phyloP scores from a whole-genome alignment of 2,329 filamentous ascomycete genomes.

The Penicillium sclerotigenum region DNA sequence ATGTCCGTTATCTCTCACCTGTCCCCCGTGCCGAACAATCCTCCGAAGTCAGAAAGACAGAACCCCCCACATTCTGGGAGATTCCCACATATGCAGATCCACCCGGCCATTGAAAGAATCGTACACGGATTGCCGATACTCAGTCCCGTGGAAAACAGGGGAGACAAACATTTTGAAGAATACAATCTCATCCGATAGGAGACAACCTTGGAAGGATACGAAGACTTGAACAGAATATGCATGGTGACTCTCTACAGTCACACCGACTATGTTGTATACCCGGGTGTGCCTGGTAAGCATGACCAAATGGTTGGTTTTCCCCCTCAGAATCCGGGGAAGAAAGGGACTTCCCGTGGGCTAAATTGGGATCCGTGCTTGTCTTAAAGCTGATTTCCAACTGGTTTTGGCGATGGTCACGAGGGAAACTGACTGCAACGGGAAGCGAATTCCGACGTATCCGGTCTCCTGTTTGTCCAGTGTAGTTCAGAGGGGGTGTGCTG shows the following conservation, averaged over 20 bases:
- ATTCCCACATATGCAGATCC: constrained; percentile 3
- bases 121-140: constrained; percentile 1
- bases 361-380: neutral
- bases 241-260: neutral
- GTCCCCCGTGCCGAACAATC: neutral
- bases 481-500: neutral
- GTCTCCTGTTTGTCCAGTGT: neutral
- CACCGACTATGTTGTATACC: neutral
- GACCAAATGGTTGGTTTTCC: neutral
- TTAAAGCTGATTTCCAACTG: neutral
- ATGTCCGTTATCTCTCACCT: neutral
- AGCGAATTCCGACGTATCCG: constrained; percentile 13
- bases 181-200: neutral
- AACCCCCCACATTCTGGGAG: constrained; percentile 1
- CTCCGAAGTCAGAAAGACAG: neutral
- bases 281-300: neutral
- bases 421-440: constrained; percentile 1
- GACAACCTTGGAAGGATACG: neutral
- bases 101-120: neutral
- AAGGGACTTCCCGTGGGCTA: neutral
- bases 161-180: neutral
- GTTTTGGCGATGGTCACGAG: neutral
- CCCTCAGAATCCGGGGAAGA: constrained; percentile 3
- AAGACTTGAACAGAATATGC: neutral
- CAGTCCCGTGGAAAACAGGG: neutral